Base-by-base conservation (phyloP, 164 flowering plant species). In the Cinnamomum micranthum region DNA sequence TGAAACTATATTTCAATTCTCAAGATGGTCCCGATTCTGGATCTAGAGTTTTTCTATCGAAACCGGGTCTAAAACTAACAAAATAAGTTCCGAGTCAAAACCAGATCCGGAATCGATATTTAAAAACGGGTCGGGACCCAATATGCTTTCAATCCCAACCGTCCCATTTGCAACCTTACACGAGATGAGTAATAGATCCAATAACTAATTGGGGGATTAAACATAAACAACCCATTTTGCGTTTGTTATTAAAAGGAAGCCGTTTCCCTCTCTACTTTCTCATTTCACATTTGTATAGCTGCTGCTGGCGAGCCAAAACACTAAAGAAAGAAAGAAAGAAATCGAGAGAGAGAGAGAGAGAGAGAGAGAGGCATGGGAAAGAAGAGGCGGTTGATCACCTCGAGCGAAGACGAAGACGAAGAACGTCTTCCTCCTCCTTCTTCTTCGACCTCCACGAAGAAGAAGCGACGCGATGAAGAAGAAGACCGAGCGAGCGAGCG, bases 361-460 rank as follows among this genome's bases (percentile, higher is more conserved):
- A 22, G n/a, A n/a, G n/a, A n/a, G n/a, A n/a, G n/a, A 55, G 2
- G 5, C 47, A 87, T 88, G 91, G 80, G 88, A 24, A 55, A 14
- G 50, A 89, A 85, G 47, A 80, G 92, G 25, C 80, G 93, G 55
- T 83, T 85, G 33, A 78, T 88, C 20, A 31, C 88, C 20, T 86
- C 82, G 13, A 86, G 91, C 87, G 94, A 90, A 76, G 92, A 89
- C 75, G 93, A 90, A 24, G 97, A 87, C 62, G 89, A 82, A 55
- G 79, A 35, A 52, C 31, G 68, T 2, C 74, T 31, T 31, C 35
- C 71, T 68, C 65, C 76, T 33, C 71, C 33, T 24, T 15, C 41
- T 31, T 72, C 74, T 22, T 31, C 51, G 14, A 17, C 66, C 6
- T 28, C 74, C 51, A n/a, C 28, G 13, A 23, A 22, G 9, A 62